Conservation (phyloP, 805 yeast genomes). For the Wickerhamomyces sydowiorum region DNA sequence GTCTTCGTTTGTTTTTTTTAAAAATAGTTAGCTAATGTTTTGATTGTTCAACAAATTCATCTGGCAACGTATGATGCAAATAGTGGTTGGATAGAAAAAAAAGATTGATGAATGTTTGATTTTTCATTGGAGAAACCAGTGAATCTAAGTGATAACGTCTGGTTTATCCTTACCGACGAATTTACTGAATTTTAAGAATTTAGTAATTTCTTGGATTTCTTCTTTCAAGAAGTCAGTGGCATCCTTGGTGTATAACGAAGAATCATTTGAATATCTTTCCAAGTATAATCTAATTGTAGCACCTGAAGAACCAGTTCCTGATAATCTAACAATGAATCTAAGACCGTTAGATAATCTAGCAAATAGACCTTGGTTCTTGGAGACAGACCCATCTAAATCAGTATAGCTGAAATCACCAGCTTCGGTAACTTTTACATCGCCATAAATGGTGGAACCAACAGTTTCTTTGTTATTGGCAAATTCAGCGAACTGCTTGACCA, state of each 20-base stretch:
- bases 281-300: conserved; percentile 92
- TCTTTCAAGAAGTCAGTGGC: conserved; percentile 66
- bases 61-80: background rate
- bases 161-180: conserved; percentile 80
- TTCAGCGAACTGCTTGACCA: conserved; percentile 48
- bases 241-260: conserved; percentile 36
- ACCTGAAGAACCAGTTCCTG: conserved; percentile 97
- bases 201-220: conserved; percentile 58
- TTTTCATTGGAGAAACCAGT: background rate
- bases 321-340: conserved; percentile 82
- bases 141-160: conserved; percentile 68
- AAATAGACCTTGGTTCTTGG: conserved; percentile 81
- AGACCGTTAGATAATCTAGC: conserved; percentile 78
- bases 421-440: conserved; percentile 51
- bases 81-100: background rate
- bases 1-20: no score
- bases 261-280: conserved; percentile 72
- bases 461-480: conserved; percentile 33
- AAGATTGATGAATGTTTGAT: background rate
- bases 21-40: no score
- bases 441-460: conserved; percentile 46
- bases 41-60: no score
- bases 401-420: conserved; percentile 90
- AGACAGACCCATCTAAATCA: conserved; percentile 90
- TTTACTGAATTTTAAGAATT: conserved; percentile 66